Evolutionary conservation across 1,284 basidiomycete species (phyloP).

Genomic region (Schizopora paradoxa): DNA sequence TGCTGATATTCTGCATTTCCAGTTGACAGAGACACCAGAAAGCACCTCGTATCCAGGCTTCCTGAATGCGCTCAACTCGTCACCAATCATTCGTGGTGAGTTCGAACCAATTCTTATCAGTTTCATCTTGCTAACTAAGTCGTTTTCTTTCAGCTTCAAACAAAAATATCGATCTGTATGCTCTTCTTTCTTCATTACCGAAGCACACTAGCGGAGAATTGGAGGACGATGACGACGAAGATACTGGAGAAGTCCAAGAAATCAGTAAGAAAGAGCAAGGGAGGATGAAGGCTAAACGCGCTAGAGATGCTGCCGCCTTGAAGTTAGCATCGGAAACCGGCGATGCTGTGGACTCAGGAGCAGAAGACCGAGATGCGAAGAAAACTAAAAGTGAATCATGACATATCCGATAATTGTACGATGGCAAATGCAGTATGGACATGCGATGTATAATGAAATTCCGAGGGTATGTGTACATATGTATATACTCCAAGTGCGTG

Average conservation of each 20-base stretch:
- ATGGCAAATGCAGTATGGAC: not conserved
- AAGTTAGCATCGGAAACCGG: constrained; percentile 6
- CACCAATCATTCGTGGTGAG: constrained; percentile 8
- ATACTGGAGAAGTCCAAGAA: constrained; percentile 22
- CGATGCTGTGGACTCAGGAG: not conserved
- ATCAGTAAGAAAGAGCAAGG: constrained; percentile 42
- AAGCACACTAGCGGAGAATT: constrained; percentile 49
- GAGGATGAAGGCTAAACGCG: constrained; percentile 44
- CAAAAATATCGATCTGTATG: constrained; percentile 55
- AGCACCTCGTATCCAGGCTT: constrained; percentile 10
- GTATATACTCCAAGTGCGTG: not conserved
- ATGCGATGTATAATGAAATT: not conserved
- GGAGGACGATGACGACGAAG: constrained; percentile 35
- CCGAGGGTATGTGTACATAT: not conserved
- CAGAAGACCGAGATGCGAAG: constrained; percentile 7
- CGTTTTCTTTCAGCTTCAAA: constrained; percentile 38
- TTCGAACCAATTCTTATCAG: not conserved
- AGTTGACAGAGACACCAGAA: constrained; percentile 3
- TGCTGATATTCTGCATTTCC: not conserved
- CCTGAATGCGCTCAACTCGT: constrained; percentile 15
- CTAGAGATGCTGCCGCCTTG: too few species aligned
- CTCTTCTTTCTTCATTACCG: constrained; percentile 52
- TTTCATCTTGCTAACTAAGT: constrained; percentile 2
- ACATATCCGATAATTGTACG: not conserved
- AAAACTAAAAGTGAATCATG: constrained; percentile 5